Evolutionary conservation across 139 green algal species (phyloP).

Genomic region (Tetratostichococcus sp.): DNA sequence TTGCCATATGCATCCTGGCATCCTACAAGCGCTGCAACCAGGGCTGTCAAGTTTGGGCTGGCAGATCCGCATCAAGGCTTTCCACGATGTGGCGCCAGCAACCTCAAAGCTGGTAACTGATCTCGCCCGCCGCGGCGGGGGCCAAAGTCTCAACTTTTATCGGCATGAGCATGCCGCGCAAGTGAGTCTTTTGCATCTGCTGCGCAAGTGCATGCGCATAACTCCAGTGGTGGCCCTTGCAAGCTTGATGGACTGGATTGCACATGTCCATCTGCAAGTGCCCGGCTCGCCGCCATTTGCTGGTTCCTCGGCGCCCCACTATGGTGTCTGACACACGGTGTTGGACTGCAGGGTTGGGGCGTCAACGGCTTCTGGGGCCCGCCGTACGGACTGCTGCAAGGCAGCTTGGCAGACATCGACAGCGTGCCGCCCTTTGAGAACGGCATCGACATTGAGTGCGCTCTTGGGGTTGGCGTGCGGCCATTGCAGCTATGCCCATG

Average conservation of each 20-base stretch:
- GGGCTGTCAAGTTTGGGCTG: too few species aligned
- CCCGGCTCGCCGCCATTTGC: too few species aligned
- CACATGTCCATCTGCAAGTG: too few species aligned
- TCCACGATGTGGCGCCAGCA: slow-evolving; percentile 2
- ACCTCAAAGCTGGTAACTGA: slow-evolving; percentile 12
- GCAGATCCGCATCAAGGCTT: neutral
- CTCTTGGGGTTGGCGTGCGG: neutral
- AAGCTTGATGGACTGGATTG: too few species aligned
- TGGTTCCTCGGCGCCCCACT: too few species aligned
- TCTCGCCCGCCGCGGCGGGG: slow-evolving; percentile 11
- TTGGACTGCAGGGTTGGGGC: neutral
- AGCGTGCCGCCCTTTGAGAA: slow-evolving; percentile 4
- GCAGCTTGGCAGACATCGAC: slow-evolving; percentile 15
- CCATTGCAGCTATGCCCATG: neutral
- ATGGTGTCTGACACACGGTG: too few species aligned
- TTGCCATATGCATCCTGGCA: too few species aligned
- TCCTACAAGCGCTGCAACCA: neutral
- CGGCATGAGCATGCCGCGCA: slow-evolving; percentile 1
- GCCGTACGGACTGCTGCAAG: slow-evolving; percentile 47
- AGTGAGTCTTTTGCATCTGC: neutral
- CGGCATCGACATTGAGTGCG: slow-evolving; percentile 9
- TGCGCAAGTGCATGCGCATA: neutral
- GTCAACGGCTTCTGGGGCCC: slow-evolving; percentile 18
- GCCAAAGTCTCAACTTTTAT: slow-evolving; percentile 14
- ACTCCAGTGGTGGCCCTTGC: neutral